A percentile compares a stretch with the other conserved stretches of the same genome.
Conservation (phyloP, 768 basidiomycete genomes). For the Botryobasidium botryosum region DNA sequence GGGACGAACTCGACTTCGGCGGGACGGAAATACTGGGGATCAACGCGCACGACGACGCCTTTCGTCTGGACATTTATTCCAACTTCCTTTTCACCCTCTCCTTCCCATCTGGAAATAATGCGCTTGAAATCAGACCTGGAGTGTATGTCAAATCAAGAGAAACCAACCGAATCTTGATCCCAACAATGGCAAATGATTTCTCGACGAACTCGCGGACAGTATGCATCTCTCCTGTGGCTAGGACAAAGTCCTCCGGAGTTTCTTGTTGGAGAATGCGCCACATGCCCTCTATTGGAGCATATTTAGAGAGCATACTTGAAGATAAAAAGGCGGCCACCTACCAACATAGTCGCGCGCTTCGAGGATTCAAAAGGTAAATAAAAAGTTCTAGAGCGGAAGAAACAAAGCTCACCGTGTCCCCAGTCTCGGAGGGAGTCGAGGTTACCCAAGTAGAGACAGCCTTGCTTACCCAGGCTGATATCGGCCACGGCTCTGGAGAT, state of each 20-base stretch:
- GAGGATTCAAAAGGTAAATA: slow-evolving; percentile 1
- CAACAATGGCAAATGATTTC: slow-evolving; percentile 59
- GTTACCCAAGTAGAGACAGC: slow-evolving; percentile 86
- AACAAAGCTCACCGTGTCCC: slow-evolving; percentile 62
- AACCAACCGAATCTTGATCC: slow-evolving; percentile 45
- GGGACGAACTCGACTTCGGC: slow-evolving; percentile 82
- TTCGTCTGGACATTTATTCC: slow-evolving; percentile 54
- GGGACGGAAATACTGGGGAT: slow-evolving; percentile 82
- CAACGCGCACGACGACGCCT: slow-evolving; percentile 65
- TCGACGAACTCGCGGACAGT: slow-evolving; percentile 86
- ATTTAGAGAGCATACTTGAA: too few species aligned
- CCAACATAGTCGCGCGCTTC: slow-evolving; percentile 3
- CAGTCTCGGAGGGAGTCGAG: slow-evolving; percentile 91
- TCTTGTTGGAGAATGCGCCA: slow-evolving; percentile 92
- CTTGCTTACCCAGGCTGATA: slow-evolving; percentile 75
- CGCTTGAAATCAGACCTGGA: neutral
- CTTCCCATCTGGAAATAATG: slow-evolving; percentile 44
- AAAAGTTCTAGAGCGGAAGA: neutral
- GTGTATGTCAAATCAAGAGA: slow-evolving; percentile 15
- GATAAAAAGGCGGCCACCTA: neutral
- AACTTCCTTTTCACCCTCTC: slow-evolving; percentile 57
- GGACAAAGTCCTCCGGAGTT: slow-evolving; percentile 72
- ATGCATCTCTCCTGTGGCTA: slow-evolving; percentile 93
- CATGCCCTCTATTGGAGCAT: slow-evolving; percentile 67
- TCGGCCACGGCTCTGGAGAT: slow-evolving; percentile 87